phyloP scores from a whole-genome alignment of 2,329 filamentous ascomycete genomes.

The Penicillium sumatraense region DNA sequence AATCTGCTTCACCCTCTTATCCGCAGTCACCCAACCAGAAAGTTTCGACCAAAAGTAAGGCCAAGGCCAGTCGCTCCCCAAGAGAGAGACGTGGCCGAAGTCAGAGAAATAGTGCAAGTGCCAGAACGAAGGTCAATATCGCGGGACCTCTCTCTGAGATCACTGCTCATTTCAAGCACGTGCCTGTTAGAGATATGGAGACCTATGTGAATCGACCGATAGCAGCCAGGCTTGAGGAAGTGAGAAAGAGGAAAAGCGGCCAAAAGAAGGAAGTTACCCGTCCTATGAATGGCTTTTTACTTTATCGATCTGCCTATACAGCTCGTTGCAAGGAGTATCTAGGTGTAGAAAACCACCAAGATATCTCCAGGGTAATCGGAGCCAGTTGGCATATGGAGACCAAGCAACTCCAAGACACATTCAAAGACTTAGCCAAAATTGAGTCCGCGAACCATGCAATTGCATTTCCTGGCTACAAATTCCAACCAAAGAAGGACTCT shows the following conservation, averaged over 20 bases:
- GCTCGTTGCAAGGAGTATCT: constrained; percentile 82
- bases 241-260: constrained; percentile 61
- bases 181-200: constrained; percentile 77
- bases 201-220: constrained; percentile 73
- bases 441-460: constrained; percentile 84
- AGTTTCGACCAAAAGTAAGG: constrained; percentile 3
- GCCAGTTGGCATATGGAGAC: constrained; percentile 84
- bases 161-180: constrained; percentile 43
- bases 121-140: constrained; percentile 12
- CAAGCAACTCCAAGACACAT: no score
- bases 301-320: constrained; percentile 92
- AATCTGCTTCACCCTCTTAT: constrained; percentile 19
- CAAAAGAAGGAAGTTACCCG: constrained; percentile 77
- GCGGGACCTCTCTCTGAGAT: constrained; percentile 32
- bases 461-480: constrained; percentile 92
- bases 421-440: constrained; percentile 77
- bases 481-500: constrained; percentile 76
- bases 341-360: constrained; percentile 87
- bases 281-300: constrained; percentile 97
- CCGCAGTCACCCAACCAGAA: constrained; percentile 20
- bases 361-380: constrained; percentile 86
- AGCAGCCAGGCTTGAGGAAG: constrained; percentile 57
- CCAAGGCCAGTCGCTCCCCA: constrained; percentile 12
- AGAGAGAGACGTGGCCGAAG: constrained; percentile 10
- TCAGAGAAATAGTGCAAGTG: constrained; percentile 16